These are phyloP conservation scores for Eucalyptus sideroxylon DNA, from an alignment of 345 rosid genomes.

Conservation along the genomic window DNA sequence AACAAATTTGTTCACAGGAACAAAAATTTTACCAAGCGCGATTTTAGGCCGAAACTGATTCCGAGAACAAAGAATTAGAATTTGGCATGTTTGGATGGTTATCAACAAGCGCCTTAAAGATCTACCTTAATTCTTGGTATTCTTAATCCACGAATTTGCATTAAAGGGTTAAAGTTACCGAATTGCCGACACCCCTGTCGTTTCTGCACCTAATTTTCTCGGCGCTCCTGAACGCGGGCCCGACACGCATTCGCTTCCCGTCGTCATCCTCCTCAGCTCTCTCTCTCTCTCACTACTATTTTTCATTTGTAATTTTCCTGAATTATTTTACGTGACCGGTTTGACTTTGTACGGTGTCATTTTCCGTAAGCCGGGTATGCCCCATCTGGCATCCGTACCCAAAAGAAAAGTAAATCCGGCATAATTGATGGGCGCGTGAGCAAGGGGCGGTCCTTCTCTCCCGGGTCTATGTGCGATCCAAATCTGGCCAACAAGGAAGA, in stretches of 20 bases:
- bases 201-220: not conserved
- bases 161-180: not conserved
- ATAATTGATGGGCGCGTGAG: not conserved
- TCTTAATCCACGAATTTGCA: too few relatives aligned
- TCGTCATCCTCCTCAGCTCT: too few relatives aligned
- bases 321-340: not conserved
- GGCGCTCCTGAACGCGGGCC: not conserved
- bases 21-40: too few relatives aligned
- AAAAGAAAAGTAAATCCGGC: not conserved
- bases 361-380: not conserved
- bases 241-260: not conserved
- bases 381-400: not conserved
- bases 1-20: too few relatives aligned
- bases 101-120: too few relatives aligned
- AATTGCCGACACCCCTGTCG: not conserved
- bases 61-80: too few relatives aligned
- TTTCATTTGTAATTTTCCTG: too few relatives aligned
- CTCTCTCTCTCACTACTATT: too few relatives aligned
- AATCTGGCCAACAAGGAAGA: not conserved
- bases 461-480: not conserved
- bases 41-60: too few relatives aligned
- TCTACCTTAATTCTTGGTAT: too few relatives aligned
- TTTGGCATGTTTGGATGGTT: too few relatives aligned
- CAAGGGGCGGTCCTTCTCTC: not conserved
- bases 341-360: not conserved